A percentile compares a stretch with the other conserved stretches of the same genome.
phyloP scores from a whole-genome alignment of 192 early-diverging fungal genomes.

The Backusella sp. region DNA sequence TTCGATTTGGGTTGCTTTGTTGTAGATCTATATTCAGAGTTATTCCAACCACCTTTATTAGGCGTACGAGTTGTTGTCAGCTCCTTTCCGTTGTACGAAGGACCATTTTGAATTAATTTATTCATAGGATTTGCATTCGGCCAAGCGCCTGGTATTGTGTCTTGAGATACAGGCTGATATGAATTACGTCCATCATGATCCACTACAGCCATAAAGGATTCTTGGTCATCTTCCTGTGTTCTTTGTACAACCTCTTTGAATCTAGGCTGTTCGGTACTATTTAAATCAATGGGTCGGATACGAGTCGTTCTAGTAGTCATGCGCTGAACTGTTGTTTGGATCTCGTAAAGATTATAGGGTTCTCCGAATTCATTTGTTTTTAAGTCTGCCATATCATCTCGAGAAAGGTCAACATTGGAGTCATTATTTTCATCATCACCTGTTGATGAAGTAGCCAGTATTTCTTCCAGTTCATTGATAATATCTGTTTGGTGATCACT shows the following conservation, averaged over 20 bases:
- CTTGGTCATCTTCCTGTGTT: conserved; percentile 31
- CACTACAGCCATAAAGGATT: conserved; percentile 35
- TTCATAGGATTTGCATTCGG: background rate
- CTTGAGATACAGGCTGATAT: background rate
- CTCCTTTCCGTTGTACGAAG: background rate
- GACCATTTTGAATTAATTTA: background rate
- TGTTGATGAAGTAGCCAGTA: conserved; percentile 7
- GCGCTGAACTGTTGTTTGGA: conserved; percentile 27
- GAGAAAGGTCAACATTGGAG: background rate
- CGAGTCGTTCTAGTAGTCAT: conserved; percentile 27
- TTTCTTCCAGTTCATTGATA: conserved; percentile 33
- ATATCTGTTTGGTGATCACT: conserved; percentile 23
- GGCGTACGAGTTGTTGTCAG: background rate
- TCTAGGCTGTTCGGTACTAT: conserved; percentile 7
- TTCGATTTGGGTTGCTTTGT: conserved; percentile 15
- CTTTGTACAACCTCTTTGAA: conserved; percentile 32
- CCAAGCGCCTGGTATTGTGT: background rate
- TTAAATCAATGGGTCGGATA: conserved; percentile 31
- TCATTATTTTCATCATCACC: background rate
- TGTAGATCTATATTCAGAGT: background rate
- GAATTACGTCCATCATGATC: background rate
- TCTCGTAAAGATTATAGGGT: conserved; percentile 28
- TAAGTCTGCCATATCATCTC: background rate
- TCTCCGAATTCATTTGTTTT: conserved; percentile 4
- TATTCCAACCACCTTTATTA: background rate